phyloP scores from a whole-genome alignment of 495 filamentous ascomycete species.

The Hypoxylon fragiforme region DNA sequence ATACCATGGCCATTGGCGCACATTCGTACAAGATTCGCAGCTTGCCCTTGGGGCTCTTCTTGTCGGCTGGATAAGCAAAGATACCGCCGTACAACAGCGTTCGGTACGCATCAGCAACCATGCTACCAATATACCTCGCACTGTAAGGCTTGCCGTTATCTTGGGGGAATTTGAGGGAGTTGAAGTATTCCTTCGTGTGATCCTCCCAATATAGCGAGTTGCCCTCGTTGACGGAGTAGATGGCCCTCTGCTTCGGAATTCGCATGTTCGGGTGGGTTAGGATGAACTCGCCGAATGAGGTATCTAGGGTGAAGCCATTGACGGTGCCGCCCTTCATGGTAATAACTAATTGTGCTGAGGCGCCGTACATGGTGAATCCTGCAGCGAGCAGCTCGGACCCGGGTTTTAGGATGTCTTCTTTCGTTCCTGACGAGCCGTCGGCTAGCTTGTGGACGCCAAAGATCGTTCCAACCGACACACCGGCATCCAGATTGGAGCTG shows the following conservation, averaged over 20 bases:
- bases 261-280: constrained; percentile 94
- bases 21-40: constrained; percentile 97
- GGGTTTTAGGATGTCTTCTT: constrained; percentile 83
- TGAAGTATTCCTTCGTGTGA: constrained; percentile 82
- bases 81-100: constrained; percentile 94
- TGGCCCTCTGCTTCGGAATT: constrained; percentile 75
- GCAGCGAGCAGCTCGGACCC: constrained; percentile 90
- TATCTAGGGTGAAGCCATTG: constrained; percentile 97
- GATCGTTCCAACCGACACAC: constrained; percentile 97
- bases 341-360: constrained; percentile 92
- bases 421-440: constrained; percentile 66
- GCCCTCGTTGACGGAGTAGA: constrained; percentile 98
- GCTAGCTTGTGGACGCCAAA: constrained; percentile 91
- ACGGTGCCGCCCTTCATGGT: constrained; percentile 93
- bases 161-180: constrained; percentile 76
- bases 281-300: constrained; percentile 96
- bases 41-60: constrained; percentile 98
- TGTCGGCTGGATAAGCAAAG: constrained; percentile 96
- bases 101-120: constrained; percentile 98
- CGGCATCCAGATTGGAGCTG: constrained; percentile 94
- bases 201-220: constrained; percentile 97
- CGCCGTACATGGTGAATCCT: constrained; percentile 99
- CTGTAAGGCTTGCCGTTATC: constrained; percentile 87
- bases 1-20: constrained; percentile 98
- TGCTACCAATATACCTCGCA: constrained; percentile 91